Evolutionary conservation across 805 yeast species (phyloP).

Genomic region (Dipodascus albidus): DNA sequence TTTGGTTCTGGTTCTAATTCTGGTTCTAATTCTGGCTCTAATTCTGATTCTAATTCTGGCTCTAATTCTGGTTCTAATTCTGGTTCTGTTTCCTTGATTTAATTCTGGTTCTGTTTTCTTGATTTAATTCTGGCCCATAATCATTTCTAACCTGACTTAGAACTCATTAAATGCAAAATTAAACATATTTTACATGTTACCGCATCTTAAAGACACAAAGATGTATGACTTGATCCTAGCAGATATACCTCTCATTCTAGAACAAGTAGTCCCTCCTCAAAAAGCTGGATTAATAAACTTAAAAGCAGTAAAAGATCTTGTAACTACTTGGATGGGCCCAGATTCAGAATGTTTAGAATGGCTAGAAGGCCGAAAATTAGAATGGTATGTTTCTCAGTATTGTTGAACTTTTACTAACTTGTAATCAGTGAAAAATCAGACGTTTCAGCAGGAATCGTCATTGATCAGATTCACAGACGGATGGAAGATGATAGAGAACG

Average conservation of each 20-base stretch:
- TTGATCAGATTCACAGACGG: conserved; percentile 52
- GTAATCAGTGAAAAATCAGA: conserved; percentile 5
- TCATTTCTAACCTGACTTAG: not conserved
- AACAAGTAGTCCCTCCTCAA: not conserved
- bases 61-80: not conserved
- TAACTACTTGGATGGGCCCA: not conserved
- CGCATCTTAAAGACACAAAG: not conserved
- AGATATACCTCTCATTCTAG: conserved; percentile 24
- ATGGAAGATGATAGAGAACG: conserved; percentile 93
- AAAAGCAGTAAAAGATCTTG: not conserved
- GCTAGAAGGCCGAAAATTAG: conserved; percentile 3
- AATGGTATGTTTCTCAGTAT: conserved; percentile 17
- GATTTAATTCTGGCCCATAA: not conserved
- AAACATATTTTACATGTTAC: not conserved
- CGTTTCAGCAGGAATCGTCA: not conserved
- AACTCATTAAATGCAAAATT: not conserved
- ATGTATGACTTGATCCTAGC: conserved; percentile 2
- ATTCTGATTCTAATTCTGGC: not conserved
- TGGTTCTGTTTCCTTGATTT: not conserved
- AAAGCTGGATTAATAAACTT: not conserved
- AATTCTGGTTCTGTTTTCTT: not conserved
- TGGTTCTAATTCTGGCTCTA: not conserved
- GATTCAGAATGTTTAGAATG: not conserved
- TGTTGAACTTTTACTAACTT: not conserved
- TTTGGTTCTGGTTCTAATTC: too few species aligned